Evolutionary conservation across 305 asterid species (phyloP).

Genomic region (Striga hermonthica): DNA sequence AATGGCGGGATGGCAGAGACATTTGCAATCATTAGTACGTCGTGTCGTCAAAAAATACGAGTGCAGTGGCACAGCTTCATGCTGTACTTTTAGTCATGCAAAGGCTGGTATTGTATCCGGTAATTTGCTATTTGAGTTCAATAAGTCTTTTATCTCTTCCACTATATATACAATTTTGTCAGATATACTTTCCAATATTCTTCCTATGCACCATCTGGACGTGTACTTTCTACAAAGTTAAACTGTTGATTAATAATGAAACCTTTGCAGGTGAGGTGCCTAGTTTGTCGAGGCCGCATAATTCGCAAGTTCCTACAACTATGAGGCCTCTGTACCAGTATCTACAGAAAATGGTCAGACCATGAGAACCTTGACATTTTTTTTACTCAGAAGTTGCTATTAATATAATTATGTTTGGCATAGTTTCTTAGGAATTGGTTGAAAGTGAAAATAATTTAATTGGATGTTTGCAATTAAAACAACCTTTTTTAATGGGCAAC

Average conservation of each 20-base stretch:
- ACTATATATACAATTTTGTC: not conserved
- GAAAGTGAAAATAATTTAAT: too few species aligned
- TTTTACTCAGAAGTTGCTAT: slow-evolving; percentile 11
- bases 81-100: slow-evolving; percentile 43
- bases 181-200: not conserved
- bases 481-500: too few species aligned
- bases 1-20: slow-evolving; percentile 77
- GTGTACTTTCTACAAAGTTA: slow-evolving; percentile 1
- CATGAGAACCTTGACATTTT: slow-evolving; percentile 1
- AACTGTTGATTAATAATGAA: slow-evolving; percentile 25
- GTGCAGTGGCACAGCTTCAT: slow-evolving; percentile 38
- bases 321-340: slow-evolving; percentile 51
- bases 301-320: slow-evolving; percentile 39
- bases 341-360: slow-evolving; percentile 56
- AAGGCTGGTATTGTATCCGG: slow-evolving; percentile 58
- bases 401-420: not conserved
- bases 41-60: slow-evolving; percentile 60
- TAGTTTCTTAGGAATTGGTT: too few species aligned
- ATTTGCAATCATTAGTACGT: slow-evolving; percentile 55
- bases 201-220: slow-evolving; percentile 1
- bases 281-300: slow-evolving; percentile 37
- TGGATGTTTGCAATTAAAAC: too few species aligned
- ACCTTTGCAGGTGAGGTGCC: slow-evolving; percentile 52
- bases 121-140: slow-evolving; percentile 24
- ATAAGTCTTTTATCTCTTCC: not conserved